These are phyloP conservation scores for Fallopia convolvulus DNA, from an alignment of 148 eudicot species.

Conservation along the genomic window DNA sequence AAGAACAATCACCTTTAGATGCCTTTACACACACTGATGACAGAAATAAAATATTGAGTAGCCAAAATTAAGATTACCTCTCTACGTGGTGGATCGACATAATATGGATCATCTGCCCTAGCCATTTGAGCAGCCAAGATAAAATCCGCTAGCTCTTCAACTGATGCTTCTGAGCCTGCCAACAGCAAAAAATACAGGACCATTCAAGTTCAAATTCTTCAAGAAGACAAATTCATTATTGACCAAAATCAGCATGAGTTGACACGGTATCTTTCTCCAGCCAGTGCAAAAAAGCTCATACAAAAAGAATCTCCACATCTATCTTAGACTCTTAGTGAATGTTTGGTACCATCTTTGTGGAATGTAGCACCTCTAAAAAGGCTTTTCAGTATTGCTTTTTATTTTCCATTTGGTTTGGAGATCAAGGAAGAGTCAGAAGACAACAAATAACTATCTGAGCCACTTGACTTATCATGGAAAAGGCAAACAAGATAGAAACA, in stretches of 20 bases:
- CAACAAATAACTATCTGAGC: too few species aligned
- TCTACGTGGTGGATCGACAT: slow-evolving; percentile 30
- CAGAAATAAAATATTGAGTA: background rate
- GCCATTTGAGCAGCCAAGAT: slow-evolving; percentile 78
- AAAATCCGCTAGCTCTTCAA: slow-evolving; percentile 53
- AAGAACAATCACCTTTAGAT: background rate
- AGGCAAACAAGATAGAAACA: background rate
- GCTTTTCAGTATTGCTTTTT: background rate
- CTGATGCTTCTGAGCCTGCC: slow-evolving; percentile 61
- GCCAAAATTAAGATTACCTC: slow-evolving; percentile 6
- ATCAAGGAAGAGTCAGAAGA: background rate
- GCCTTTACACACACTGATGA: background rate
- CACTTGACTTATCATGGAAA: background rate
- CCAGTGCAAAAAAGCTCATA: background rate
- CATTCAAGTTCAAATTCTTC: background rate
- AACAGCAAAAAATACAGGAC: background rate
- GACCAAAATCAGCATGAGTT: background rate
- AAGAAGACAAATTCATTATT: background rate
- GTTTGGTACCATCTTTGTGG: background rate
- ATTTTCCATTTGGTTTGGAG: background rate
- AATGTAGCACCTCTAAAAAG: too few species aligned
- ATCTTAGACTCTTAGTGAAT: background rate
- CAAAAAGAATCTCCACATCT: background rate
- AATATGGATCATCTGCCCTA: slow-evolving; percentile 38
- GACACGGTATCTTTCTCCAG: background rate